Conservation (phyloP, 192 early-diverging fungal species). For the Entomortierella parvispora region DNA sequence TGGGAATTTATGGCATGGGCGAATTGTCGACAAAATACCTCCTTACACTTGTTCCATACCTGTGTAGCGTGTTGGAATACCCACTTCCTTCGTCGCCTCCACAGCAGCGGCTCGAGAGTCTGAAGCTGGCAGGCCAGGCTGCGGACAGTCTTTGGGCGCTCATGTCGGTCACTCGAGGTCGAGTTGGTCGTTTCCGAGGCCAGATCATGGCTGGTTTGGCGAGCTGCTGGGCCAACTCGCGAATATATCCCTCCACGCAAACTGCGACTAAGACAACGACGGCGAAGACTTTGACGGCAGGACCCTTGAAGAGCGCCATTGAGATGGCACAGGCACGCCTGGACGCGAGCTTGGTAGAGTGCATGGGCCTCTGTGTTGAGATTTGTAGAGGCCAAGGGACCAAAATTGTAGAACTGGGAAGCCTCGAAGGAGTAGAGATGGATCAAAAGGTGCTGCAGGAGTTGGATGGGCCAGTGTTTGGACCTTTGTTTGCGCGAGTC, state of each 20-base stretch:
- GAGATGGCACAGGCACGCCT: conserved; percentile 11
- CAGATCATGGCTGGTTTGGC: conserved; percentile 28
- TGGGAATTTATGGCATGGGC: conserved; percentile 37
- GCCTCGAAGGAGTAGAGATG: no score
- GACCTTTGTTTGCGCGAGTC: no score
- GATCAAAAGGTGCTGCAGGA: no score
- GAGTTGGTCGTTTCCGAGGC: conserved; percentile 29
- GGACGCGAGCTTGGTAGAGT: conserved; percentile 12
- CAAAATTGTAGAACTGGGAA: no score
- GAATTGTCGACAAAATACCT: conserved; percentile 32
- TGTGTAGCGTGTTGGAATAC: conserved; percentile 12
- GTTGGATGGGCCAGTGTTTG: no score
- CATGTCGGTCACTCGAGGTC: conserved; percentile 21
- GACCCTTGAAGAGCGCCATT: neutral
- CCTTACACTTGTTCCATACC: conserved; percentile 17
- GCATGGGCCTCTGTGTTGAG: conserved; percentile 13
- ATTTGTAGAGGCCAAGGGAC: conserved; percentile 3
- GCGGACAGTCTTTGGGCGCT: conserved; percentile 13
- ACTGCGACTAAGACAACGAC: neutral
- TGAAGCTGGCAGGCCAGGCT: conserved; percentile 24
- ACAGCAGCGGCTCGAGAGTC: conserved; percentile 10
- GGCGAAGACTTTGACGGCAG: neutral
- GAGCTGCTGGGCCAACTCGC: conserved; percentile 50
- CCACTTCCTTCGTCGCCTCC: conserved; percentile 25
- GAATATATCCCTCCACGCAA: conserved; percentile 1